Percentiles rank a stretch among this genome's conserved stretches.
phyloP scores from a whole-genome alignment of 192 early-diverging fungal species.

The Martensiomyces pterosporus region DNA sequence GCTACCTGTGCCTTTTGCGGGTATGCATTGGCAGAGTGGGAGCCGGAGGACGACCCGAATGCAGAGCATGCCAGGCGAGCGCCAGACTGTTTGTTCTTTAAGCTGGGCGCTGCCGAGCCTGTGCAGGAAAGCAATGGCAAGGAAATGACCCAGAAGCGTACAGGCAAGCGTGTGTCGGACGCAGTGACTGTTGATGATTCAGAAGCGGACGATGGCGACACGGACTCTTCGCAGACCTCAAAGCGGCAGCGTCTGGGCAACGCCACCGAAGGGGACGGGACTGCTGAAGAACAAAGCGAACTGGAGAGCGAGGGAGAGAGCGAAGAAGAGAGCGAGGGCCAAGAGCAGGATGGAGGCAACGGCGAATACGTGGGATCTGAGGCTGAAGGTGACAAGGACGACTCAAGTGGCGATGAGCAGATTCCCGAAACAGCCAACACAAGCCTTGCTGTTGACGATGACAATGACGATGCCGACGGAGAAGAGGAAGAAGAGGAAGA shows the following conservation, averaged over 20 bases:
- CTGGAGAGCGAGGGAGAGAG: no score
- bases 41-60: slow-evolving; percentile 46
- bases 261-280: background rate
- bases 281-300: no score
- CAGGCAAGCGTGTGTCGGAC: background rate
- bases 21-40: slow-evolving; percentile 48
- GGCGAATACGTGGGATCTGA: background rate
- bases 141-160: background rate
- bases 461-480: background rate
- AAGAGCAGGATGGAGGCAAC: background rate
- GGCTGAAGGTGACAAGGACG: background rate
- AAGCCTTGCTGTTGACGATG: no score
- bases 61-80: slow-evolving; percentile 37
- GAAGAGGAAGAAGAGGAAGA: background rate
- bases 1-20: slow-evolving; percentile 47
- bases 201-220: slow-evolving; percentile 2
- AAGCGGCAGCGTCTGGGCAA: slow-evolving; percentile 31
- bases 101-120: slow-evolving; percentile 2
- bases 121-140: background rate
- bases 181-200: background rate
- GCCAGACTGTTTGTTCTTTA: slow-evolving; percentile 47
- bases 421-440: no score
- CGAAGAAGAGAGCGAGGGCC: no score
- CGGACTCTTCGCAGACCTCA: slow-evolving; percentile 11
- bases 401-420: no score